Conservation (phyloP, 1,284 basidiomycete species). For the Rhodotorula sp. region DNA sequence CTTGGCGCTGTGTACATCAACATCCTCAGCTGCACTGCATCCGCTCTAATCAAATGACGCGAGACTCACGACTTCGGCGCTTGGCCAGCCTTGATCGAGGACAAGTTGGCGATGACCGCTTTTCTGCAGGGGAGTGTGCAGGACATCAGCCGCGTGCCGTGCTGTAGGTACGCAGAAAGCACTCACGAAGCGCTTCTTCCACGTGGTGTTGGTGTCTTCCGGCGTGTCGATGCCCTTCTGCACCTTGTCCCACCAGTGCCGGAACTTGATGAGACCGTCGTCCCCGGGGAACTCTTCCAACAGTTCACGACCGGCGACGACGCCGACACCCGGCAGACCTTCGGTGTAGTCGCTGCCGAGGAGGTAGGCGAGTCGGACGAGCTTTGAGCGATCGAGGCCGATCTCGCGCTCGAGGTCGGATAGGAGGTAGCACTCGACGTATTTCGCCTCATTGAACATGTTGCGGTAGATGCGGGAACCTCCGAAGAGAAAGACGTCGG, state of each 20-base stretch:
- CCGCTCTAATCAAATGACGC: no score
- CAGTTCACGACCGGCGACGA: slow-evolving; percentile 94
- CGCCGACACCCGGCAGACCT: slow-evolving; percentile 91
- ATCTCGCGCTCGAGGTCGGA: slow-evolving; percentile 84
- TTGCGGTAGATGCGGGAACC: slow-evolving; percentile 92
- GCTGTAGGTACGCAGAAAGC: not conserved
- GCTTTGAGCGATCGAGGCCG: slow-evolving; percentile 77
- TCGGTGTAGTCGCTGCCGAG: slow-evolving; percentile 96
- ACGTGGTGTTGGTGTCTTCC: slow-evolving; percentile 63
- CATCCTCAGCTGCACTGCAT: not conserved
- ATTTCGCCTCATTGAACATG: slow-evolving; percentile 99
- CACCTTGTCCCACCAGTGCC: slow-evolving; percentile 93
- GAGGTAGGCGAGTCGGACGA: slow-evolving; percentile 86
- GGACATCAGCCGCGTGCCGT: not conserved
- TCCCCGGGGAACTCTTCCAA: slow-evolving; percentile 84
- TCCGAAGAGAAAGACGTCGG: slow-evolving; percentile 97
- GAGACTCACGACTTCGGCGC: slow-evolving; percentile 71
- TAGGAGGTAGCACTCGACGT: slow-evolving; percentile 89
- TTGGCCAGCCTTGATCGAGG: slow-evolving; percentile 80
- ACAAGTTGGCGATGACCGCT: slow-evolving; percentile 83
- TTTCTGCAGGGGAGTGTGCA: slow-evolving; percentile 61
- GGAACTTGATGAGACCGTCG: slow-evolving; percentile 79
- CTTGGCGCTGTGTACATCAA: slow-evolving; percentile 64
- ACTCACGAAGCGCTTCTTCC: slow-evolving; percentile 80
- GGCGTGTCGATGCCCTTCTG: slow-evolving; percentile 77